Conservation (phyloP, 352 stramenopile genomes). For the Pythium brassicae region DNA sequence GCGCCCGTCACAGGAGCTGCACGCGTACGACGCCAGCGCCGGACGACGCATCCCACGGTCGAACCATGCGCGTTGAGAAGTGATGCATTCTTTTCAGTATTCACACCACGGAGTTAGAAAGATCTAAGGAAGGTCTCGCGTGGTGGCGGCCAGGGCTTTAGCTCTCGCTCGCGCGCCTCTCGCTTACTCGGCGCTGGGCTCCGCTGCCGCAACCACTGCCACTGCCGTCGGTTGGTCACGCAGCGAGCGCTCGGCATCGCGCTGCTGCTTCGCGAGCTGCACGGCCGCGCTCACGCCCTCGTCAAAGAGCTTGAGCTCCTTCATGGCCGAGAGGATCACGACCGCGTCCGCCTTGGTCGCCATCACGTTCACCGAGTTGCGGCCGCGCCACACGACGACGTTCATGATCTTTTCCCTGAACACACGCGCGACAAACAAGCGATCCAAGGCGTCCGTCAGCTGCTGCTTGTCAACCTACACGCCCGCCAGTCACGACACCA, state of each 20-base stretch:
- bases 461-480: too few relatives aligned
- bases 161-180: not conserved
- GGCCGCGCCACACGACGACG: conserved; percentile 79
- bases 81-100: too few relatives aligned
- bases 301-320: conserved; percentile 79
- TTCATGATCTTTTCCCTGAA: conserved; percentile 78
- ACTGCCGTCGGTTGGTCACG: conserved; percentile 16
- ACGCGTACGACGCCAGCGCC: too few relatives aligned
- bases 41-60: too few relatives aligned
- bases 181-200: not conserved
- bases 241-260: conserved; percentile 36
- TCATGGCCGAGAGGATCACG: conserved; percentile 78
- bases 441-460: conserved; percentile 9
- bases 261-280: conserved; percentile 39
- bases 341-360: conserved; percentile 74
- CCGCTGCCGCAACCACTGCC: not conserved
- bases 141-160: too few relatives aligned
- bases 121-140: too few relatives aligned
- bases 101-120: too few relatives aligned
- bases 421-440: not conserved
- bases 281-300: conserved; percentile 34
- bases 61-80: too few relatives aligned
- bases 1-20: too few relatives aligned
- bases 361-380: conserved; percentile 87
- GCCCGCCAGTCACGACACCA: conserved; percentile 12